These are phyloP conservation scores for Penicillium sp. DNA, from an alignment of 2,329 filamentous ascomycete genomes.

Conservation along the genomic window DNA sequence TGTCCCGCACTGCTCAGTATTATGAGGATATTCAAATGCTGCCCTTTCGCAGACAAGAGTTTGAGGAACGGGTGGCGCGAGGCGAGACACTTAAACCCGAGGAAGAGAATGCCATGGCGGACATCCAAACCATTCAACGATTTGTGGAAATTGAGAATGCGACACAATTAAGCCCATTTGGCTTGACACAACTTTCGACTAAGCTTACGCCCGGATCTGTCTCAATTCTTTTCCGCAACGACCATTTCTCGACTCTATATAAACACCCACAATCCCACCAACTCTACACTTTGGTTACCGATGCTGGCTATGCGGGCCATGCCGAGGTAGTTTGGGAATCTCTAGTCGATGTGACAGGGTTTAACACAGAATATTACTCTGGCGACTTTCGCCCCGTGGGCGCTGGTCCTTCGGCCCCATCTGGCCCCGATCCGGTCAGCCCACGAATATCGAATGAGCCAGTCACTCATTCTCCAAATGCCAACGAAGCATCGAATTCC, in stretches of 20 bases:
- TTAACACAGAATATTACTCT: conserved; percentile 77
- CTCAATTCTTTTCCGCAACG: conserved; percentile 92
- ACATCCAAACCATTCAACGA: conserved; percentile 78
- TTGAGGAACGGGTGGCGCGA: conserved; percentile 72
- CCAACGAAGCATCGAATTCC: conserved; percentile 16
- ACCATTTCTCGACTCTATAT: conserved; percentile 94
- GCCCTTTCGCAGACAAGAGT: conserved; percentile 82
- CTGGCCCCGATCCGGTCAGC: conserved; percentile 34
- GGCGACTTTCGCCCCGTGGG: conserved; percentile 89
- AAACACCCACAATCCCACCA: conserved; percentile 76
- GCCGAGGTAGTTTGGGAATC: conserved; percentile 97
- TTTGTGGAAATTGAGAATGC: conserved; percentile 73
- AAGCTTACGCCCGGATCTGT: conserved; percentile 74
- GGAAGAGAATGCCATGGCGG: conserved; percentile 78
- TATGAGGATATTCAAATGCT: conserved; percentile 92
- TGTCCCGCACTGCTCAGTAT: conserved; percentile 72
- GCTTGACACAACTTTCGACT: conserved; percentile 70
- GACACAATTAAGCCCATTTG: conserved; percentile 82
- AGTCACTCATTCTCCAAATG: background rate
- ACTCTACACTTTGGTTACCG: conserved; percentile 83
- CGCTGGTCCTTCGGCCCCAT: conserved; percentile 44
- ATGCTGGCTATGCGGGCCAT: conserved; percentile 83
- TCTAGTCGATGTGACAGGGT: conserved; percentile 81
- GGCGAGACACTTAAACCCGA: conserved; percentile 62
- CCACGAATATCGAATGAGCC: conserved; percentile 30